Evolutionary conservation across 371 early-diverging fungal species (phyloP), one percentile per base, ranked within the genome.

Genomic region (Hamiltosporidium magnivora): DNA sequence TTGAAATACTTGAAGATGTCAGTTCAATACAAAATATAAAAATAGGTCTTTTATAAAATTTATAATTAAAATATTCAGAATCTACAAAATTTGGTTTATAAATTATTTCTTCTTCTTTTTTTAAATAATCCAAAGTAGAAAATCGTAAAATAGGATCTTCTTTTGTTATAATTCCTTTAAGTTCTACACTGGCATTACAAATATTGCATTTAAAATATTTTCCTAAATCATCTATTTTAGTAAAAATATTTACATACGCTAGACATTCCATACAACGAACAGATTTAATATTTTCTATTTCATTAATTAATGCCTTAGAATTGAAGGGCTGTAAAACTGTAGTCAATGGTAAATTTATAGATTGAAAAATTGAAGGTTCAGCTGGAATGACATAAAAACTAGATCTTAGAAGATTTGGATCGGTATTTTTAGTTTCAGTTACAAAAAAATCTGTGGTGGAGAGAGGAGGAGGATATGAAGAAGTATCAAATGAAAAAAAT

Each of bases 331-430:
- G 75, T 25, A 75, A 4, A 6, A 70, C 56, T 1, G 80, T 12
- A 6, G 68, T 62, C 12, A 82, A 61, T 1, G 82, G 82, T 43
- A 80, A 64, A 52, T 69, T 71, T 37, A 72, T 43, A 12, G 58
- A 42, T 12, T 73, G 74, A 63, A 76, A 74, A 1, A 68, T 58
- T 40, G 70, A 74, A 4, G 71, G 64, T 25, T 71, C 62, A 25
- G 58, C 54, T 3, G 82, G 82, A 38, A 78, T 38, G 12, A 53
- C 44, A 63, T 80, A 82, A 75, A 82, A 75, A 25, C 77, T 76
- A 40, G 70, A 64, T 43, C 75, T 61, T 9, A 77, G 9, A 2
- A 72, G 36, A 54, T 69, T 37, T 14, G 75, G 72, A 67, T 66
- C 67, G 41, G 61, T 60, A 59, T 74, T 74, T 8, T 2, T 61